A percentile compares a stretch with the other conserved stretches of the same genome.
phyloP scores from a whole-genome alignment of 192 early-diverging fungal species.

The Backusella australiensis region DNA sequence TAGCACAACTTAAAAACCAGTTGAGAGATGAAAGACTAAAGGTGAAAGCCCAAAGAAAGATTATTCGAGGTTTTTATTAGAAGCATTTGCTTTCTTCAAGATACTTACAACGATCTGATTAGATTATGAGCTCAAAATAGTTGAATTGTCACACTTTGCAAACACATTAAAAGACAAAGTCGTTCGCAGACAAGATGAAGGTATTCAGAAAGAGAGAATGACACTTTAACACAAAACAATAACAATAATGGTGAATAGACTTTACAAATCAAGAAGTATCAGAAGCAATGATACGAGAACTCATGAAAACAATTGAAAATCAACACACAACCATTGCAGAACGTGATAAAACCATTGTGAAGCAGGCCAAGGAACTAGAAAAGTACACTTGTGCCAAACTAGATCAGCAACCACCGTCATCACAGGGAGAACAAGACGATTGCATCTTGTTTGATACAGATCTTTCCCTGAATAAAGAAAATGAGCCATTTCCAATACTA shows the following conservation, averaged over 20 bases:
- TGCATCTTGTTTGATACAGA: not conserved
- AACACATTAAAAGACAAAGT: not conserved
- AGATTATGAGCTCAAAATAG: not conserved
- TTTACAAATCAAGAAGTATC: not conserved
- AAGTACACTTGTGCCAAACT: not conserved
- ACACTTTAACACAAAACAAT: not conserved
- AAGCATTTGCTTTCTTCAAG: not conserved
- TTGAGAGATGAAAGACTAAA: not conserved
- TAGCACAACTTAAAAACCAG: not conserved
- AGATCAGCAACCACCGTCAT: not conserved
- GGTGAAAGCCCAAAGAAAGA: not conserved
- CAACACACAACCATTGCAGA: not conserved
- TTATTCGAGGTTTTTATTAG: not conserved
- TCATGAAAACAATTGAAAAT: not conserved
- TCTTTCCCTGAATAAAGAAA: not conserved
- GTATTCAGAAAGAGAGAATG: not conserved
- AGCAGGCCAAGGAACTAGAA: not conserved
- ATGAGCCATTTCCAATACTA: not conserved
- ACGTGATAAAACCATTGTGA: not conserved
- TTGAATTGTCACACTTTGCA: not conserved
- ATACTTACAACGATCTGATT: not conserved
- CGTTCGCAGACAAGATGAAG: not conserved
- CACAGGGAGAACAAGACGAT: not conserved
- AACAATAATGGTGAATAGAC: not conserved
- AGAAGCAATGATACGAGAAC: not conserved